A percentile compares a stretch with the other conserved stretches of the same genome.
These are phyloP conservation scores for Polychaeton citri DNA, from an alignment of 2,329 filamentous ascomycete species.

Conservation along the genomic window DNA sequence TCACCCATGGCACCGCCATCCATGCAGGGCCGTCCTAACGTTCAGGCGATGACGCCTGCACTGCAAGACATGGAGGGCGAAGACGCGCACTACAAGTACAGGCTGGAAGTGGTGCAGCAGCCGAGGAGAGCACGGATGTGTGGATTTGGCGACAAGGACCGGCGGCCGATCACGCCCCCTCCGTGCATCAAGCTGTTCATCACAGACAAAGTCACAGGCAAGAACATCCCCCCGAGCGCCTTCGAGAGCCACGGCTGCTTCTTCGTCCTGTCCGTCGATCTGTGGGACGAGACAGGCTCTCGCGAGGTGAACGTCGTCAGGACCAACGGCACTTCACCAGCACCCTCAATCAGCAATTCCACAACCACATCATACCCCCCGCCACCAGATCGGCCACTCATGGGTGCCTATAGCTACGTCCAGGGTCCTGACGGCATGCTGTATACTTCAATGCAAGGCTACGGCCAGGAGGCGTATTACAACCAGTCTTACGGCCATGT, in stretches of 20 bases:
- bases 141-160: conserved; percentile 98
- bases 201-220: conserved; percentile 57
- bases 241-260: conserved; percentile 52
- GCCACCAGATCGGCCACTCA: conserved; percentile 23
- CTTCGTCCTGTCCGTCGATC: conserved; percentile 55
- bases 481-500: conserved; percentile 9
- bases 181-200: conserved; percentile 80
- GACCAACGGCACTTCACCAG: conserved; percentile 50
- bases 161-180: conserved; percentile 87
- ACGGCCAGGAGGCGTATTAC: conserved; percentile 4
- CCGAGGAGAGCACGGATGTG: conserved; percentile 93
- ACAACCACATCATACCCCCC: conserved; percentile 65
- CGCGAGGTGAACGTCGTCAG: conserved; percentile 57
- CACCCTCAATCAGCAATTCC: conserved; percentile 62
- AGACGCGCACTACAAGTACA: conserved; percentile 13
- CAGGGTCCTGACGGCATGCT: conserved; percentile 4
- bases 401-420: conserved; percentile 5
- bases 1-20: neutral
- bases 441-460: conserved; percentile 6
- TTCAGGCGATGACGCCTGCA: conserved; percentile 1
- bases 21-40: conserved; percentile 3
- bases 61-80: conserved; percentile 2
- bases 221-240: conserved; percentile 61
- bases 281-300: conserved; percentile 49
- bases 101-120: conserved; percentile 62